Conservation (phyloP, 306 rosid species). For the Trifolium pratense region DNA sequence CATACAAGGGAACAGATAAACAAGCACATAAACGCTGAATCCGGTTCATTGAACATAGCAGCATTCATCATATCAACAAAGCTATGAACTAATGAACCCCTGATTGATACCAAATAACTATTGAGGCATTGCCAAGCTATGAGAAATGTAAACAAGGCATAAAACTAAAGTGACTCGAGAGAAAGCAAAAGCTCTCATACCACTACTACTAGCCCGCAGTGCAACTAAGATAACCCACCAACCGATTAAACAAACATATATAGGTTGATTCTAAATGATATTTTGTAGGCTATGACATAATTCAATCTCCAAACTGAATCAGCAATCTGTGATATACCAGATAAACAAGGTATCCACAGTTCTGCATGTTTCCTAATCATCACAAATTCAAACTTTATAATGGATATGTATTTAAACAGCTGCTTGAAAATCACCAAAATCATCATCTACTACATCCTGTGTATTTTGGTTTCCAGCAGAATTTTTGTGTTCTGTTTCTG, state of each 20-base stretch:
- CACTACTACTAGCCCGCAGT: not conserved
- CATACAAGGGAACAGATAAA: constrained; percentile 10
- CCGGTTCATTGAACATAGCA: constrained; percentile 31
- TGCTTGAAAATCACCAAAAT: constrained; percentile 92
- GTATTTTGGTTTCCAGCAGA: constrained; percentile 51
- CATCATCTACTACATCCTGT: constrained; percentile 70
- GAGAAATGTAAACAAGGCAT: constrained; percentile 31
- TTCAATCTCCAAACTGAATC: constrained; percentile 45
- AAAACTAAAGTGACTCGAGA: constrained; percentile 30
- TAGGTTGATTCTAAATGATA: constrained; percentile 32
- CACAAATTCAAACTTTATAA: constrained; percentile 36
- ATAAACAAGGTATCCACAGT: constrained; percentile 25
- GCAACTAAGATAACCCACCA: constrained; percentile 34
- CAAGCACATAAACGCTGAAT: constrained; percentile 26
- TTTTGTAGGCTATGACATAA: constrained; percentile 33
- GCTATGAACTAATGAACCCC: not conserved
- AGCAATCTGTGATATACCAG: constrained; percentile 41
- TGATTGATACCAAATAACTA: constrained; percentile 23
- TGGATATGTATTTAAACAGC: constrained; percentile 55
- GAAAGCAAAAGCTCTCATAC: constrained; percentile 13
- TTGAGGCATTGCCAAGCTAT: constrained; percentile 40
- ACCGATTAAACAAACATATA: constrained; percentile 32
- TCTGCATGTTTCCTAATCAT: constrained; percentile 41
- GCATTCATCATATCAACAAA: constrained; percentile 31
- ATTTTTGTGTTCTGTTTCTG: constrained; percentile 30